Evolutionary conservation across 306 rosid species (phyloP), one percentile per base, ranked within the genome.

Genomic region (Abrus pulchellus): DNA sequence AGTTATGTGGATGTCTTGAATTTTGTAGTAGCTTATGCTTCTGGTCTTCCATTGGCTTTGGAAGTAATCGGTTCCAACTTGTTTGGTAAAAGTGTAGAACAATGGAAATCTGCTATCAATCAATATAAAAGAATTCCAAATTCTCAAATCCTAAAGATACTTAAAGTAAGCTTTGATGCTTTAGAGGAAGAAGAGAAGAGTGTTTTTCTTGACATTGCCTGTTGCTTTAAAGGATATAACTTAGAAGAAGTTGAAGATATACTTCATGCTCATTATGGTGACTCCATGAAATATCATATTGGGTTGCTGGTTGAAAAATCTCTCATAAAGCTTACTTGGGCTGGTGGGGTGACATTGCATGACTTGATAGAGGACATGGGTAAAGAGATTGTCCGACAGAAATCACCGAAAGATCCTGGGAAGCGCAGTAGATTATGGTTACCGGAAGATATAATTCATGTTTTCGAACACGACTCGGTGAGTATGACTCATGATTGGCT

Each of bases 81-180:
- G 62, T 44, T 13, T 13, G 48, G 75, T 13, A 67, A 13, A 71
- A 2, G 1, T 0, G 1, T 81, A 11, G 47, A 8, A 45, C 45
- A 57, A 45, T 74, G 81, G 76, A 0, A 75, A 3, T 33, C 6
- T 32, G 8, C 14, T 0, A 27, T 67, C 2, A 20, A 67, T 10
- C 2, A 0, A 1, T 75, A 81, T 66, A 5, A 34, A 47, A 74
- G 5, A 12, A 8, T 55, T 74, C 75, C 70, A 0, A n/a, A 64
- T 27, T 43, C 5, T 7, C 3, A 66, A 1, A 41, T 80, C 45
- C 80, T 27, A 13, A 27, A 34, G 3, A 9, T 47, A 6, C 76
- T 81, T 14, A 12, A 76, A 38, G 3, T 76, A 66, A 82, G 79
- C 45, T 82, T 5, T 76, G 82, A 82, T 76, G 59, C 28, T 43